Conservation (phyloP, 148 eudicot genomes). For the Amaranthus cruentus region DNA sequence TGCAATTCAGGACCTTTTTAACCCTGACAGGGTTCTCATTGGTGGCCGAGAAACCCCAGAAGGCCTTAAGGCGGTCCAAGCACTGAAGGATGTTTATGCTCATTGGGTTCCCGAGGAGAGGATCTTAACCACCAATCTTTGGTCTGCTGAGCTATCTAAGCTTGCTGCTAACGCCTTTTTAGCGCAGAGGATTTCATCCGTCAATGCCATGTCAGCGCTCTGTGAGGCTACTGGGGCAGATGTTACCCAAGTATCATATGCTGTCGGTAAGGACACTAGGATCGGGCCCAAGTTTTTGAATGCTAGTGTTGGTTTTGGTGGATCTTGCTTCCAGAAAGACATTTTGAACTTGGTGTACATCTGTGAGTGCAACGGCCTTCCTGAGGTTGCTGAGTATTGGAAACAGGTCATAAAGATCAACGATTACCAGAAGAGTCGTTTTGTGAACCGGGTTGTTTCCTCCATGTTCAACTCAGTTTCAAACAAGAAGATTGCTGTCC, state of each 20-base stretch:
- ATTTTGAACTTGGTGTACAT: constrained; percentile 60
- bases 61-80: constrained; percentile 61
- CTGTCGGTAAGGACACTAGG: constrained; percentile 63
- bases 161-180: constrained; percentile 81
- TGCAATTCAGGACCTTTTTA: constrained; percentile 64
- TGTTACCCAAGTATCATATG: constrained; percentile 62
- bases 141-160: constrained; percentile 93
- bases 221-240: constrained; percentile 77
- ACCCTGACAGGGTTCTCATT: constrained; percentile 75
- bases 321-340: constrained; percentile 65
- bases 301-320: constrained; percentile 66
- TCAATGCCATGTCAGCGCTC: constrained; percentile 65
- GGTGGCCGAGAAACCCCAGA: constrained; percentile 81
- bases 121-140: constrained; percentile 67
- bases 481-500: constrained; percentile 63
- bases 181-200: constrained; percentile 66
- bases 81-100: constrained; percentile 63
- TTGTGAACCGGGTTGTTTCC: constrained; percentile 64
- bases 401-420: constrained; percentile 84
- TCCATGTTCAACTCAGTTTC: constrained; percentile 79
- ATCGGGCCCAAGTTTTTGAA: constrained; percentile 58
- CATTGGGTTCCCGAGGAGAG: constrained; percentile 82
- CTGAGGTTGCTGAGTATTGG: constrained; percentile 84
- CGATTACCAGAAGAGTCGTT: constrained; percentile 67
- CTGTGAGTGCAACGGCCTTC: constrained; percentile 75